phyloP scores from a whole-genome alignment of 345 rosid species.

The Populus euphratica region DNA sequence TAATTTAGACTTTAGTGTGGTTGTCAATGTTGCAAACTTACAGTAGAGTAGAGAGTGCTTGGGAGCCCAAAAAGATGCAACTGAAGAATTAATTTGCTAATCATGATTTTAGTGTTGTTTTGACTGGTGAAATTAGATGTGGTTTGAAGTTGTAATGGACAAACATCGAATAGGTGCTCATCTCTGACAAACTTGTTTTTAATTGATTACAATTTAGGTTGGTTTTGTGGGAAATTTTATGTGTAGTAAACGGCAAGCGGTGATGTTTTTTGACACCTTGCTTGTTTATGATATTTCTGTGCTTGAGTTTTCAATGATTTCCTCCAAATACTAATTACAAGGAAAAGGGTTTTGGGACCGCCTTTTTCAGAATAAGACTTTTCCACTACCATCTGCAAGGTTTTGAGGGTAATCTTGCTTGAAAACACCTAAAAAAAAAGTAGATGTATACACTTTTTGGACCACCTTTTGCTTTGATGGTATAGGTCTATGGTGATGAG shows the following conservation, averaged over 20 bases:
- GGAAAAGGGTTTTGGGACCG: slow-evolving; percentile 2
- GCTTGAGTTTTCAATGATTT: slow-evolving; percentile 5
- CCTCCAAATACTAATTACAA: neutral
- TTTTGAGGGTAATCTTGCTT: slow-evolving; percentile 3
- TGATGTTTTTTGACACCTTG: slow-evolving; percentile 4
- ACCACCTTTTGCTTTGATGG: slow-evolving; percentile 19
- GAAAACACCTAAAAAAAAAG: neutral
- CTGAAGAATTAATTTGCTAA: neutral
- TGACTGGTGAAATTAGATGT: neutral
- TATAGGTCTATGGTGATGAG: slow-evolving; percentile 6
- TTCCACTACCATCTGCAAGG: slow-evolving; percentile 6
- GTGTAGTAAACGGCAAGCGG: neutral
- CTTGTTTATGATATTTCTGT: slow-evolving; percentile 6
- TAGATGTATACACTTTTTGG: slow-evolving; percentile 4
- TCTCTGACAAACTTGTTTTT: neutral
- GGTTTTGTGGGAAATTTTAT: slow-evolving; percentile 1
- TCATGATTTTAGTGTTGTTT: neutral
- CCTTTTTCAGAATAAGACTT: slow-evolving; percentile 2
- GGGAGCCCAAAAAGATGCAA: neutral
- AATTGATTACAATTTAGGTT: neutral
- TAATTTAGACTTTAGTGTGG: neutral
- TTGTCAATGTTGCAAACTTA: neutral
- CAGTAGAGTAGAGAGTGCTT: neutral
- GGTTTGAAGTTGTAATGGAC: neutral
- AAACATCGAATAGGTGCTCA: slow-evolving; percentile 1